Conservation (phyloP, 495 filamentous ascomycete genomes). For the Platismatia glauca region DNA sequence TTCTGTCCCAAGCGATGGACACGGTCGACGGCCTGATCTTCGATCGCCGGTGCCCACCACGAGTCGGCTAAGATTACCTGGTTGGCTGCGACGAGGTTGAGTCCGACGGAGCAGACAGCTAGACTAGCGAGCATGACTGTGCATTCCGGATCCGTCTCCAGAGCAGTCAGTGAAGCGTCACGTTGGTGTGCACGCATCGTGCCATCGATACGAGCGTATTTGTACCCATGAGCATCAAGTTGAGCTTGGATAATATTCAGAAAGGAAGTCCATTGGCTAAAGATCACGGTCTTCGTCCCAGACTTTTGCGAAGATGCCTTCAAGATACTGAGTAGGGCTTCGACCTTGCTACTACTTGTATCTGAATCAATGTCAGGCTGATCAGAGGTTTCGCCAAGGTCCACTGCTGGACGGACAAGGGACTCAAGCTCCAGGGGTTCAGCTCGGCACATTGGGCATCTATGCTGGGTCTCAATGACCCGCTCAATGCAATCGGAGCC, state of each 20-base stretch:
- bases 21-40: conserved; percentile 87
- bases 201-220: conserved; percentile 73
- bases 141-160: conserved; percentile 59
- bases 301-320: conserved; percentile 58
- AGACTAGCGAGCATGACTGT: conserved; percentile 77
- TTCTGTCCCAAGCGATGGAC: conserved; percentile 85
- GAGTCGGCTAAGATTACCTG: conserved; percentile 77
- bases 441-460: conserved; percentile 83
- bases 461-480: conserved; percentile 70
- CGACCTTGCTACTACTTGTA: conserved; percentile 72
- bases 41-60: conserved; percentile 92
- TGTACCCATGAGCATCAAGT: conserved; percentile 51
- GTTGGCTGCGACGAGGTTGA: conserved; percentile 83
- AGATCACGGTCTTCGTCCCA: conserved; percentile 75
- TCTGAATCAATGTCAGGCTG: conserved; percentile 48
- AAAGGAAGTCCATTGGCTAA: conserved; percentile 92
- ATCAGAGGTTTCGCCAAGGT: conserved; percentile 41
- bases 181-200: conserved; percentile 60
- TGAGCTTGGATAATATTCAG: conserved; percentile 68
- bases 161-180: conserved; percentile 57
- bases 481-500: conserved; percentile 65
- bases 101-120: conserved; percentile 73
- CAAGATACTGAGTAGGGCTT: conserved; percentile 70
- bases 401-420: conserved; percentile 57
- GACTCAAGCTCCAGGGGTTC: conserved; percentile 48